Conservation (phyloP, 768 basidiomycete genomes). For the Cyathus striatus region DNA sequence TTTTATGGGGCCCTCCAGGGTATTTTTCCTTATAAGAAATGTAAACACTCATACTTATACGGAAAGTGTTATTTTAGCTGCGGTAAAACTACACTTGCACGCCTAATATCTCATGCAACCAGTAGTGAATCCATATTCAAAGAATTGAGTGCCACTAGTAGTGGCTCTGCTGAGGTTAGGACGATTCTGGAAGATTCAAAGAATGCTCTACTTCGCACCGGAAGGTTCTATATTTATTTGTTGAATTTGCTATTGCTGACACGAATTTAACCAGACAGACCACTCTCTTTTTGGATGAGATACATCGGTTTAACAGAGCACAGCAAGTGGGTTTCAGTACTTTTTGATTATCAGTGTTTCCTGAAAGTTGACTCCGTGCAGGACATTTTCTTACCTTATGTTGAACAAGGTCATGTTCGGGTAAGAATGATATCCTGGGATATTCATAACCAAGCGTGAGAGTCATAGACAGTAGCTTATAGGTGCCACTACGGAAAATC, state of each 20-base stretch:
- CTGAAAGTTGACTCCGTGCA: too few species aligned
- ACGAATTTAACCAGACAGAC: constrained; percentile 46
- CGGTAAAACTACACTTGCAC: constrained; percentile 74
- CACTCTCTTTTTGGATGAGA: constrained; percentile 77
- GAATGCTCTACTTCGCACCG: constrained; percentile 55
- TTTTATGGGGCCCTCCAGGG: constrained; percentile 79
- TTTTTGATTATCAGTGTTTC: too few species aligned
- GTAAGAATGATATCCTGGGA: constrained; percentile 19
- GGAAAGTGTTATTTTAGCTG: constrained; percentile 29
- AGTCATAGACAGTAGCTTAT: constrained; percentile 40
- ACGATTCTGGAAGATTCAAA: constrained; percentile 76
- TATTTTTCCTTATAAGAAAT: constrained; percentile 14
- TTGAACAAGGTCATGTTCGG: constrained; percentile 76
- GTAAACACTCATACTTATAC: neutral
- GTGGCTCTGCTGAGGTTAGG: constrained; percentile 65
- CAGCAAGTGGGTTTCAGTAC: constrained; percentile 44
- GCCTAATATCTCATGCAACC: constrained; percentile 53
- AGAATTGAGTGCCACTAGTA: constrained; percentile 72
- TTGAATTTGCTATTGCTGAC: constrained; percentile 2
- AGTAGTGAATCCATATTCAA: constrained; percentile 59
- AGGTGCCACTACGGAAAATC: constrained; percentile 88
- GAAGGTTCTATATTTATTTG: constrained; percentile 36
- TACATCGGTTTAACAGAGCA: constrained; percentile 72
- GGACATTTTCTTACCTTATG: constrained; percentile 78
- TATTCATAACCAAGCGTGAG: neutral